A percentile compares a stretch with the other conserved stretches of the same genome.
Evolutionary conservation across 257 asterid genomes (phyloP).

Genomic region (Salvia splendens): DNA sequence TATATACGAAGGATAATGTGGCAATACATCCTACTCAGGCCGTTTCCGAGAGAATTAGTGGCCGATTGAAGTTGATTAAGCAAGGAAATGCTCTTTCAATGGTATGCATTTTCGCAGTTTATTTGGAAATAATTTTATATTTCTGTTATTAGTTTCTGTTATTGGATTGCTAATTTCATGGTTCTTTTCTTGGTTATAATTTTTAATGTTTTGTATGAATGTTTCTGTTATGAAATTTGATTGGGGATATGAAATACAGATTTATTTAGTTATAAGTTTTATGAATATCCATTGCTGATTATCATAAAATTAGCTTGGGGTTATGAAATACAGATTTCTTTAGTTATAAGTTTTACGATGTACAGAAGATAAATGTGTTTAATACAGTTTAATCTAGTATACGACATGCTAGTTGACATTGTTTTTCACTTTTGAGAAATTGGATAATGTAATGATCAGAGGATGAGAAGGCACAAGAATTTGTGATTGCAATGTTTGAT

Average conservation of each 20-base stretch:
- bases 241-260: too few relatives aligned
- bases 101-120: conserved; percentile 50
- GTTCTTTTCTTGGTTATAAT: neutral
- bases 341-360: conserved; percentile 4
- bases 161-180: conserved; percentile 22
- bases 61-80: conserved; percentile 91
- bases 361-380: conserved; percentile 8
- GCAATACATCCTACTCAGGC: conserved; percentile 94
- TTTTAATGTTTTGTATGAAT: conserved; percentile 4
- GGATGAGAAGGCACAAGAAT: conserved; percentile 24
- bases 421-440: conserved; percentile 13
- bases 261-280: neutral
- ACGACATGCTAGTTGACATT: neutral
- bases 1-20: conserved; percentile 88
- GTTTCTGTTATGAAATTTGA: too few relatives aligned
- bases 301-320: conserved; percentile 11
- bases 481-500: conserved; percentile 20
- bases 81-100: conserved; percentile 73
- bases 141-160: conserved; percentile 18
- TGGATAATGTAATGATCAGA: neutral
- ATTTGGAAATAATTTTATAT: neutral
- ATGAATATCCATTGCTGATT: conserved; percentile 14
- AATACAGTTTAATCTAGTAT: conserved; percentile 1
- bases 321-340: neutral
- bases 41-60: conserved; percentile 92